Base-by-base conservation (phyloP, 768 basidiomycete species). In the Suillus subaureus region DNA sequence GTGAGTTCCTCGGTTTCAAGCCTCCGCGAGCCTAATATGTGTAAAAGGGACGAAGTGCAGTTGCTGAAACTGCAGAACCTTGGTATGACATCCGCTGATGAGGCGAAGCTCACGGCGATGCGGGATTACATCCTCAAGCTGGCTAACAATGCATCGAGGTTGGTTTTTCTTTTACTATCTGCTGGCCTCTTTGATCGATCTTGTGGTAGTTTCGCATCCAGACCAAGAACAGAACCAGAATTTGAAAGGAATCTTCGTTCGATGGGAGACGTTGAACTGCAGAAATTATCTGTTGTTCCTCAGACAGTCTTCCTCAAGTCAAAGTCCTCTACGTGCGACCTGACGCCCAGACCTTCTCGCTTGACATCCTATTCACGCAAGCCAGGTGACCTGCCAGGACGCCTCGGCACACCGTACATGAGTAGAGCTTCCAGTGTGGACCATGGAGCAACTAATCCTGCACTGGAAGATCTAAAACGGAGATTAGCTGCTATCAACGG, bases 221-320 rank as follows among this genome's bases (percentile, higher is more conserved):
- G 93, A 23, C 68, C 88, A 39, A 87, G 79, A 63, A 77, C 82
- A 28, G 91, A 93, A 66, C 83, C 81, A 43, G 90, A 91, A 69
- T 77, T 84, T 0, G 89, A 88, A 23, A 84, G 84, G 70, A 84
- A 82, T 65, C 80, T 93, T 28, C 90, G 87, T 73, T 81, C 86
- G 6, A 84, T 82, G 11, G 86, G 85, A 23, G 86, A 90, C 58
- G 82, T 94, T 40, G 91, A 94, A 65, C 83, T 99, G 47, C 91
- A 91, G 70, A 94, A 93, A 71, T 87, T 98, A 4, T 90, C 91
- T 1, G 90, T 96, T 6, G 92, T 96, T 0, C 94, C 95, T 15
- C 94, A 93, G 66, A 97, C 94, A 0, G 89, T 97, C 23, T 97
- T 98, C 77, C 80, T 97, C 69, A 92, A 85, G 70, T 73, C 85